Evolutionary conservation across 2,329 filamentous ascomycete genomes (phyloP).

Genomic region (Aureobasidium mangrovei): DNA sequence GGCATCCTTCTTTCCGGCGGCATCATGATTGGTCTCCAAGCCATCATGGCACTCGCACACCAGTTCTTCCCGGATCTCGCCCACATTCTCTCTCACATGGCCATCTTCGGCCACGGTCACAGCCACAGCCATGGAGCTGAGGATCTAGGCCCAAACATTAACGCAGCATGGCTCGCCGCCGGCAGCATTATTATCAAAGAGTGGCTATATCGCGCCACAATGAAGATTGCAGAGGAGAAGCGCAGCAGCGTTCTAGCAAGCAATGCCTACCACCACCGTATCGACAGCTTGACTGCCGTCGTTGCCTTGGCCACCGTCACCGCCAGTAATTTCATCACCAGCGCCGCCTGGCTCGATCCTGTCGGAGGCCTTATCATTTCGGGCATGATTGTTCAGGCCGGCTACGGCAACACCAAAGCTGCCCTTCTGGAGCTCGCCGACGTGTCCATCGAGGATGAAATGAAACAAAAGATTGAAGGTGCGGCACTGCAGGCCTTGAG

Average conservation of each 20-base stretch:
- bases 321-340: conserved; percentile 75
- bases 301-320: conserved; percentile 85
- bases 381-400: conserved; percentile 84
- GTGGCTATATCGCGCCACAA: conserved; percentile 94
- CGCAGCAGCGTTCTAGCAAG: conserved; percentile 94
- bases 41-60: conserved; percentile 48
- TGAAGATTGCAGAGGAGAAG: conserved; percentile 89
- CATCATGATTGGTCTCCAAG: conserved; percentile 74
- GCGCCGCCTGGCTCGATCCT: conserved; percentile 87
- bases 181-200: conserved; percentile 90
- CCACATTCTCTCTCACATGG: conserved; percentile 34
- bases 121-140: conserved; percentile 50
- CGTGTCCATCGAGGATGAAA: conserved; percentile 74
- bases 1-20: conserved; percentile 83
- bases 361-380: conserved; percentile 90
- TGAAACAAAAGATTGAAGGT: conserved; percentile 62
- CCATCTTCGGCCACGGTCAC: conserved; percentile 47
- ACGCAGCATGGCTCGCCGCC: conserved; percentile 87
- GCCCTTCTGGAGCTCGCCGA: conserved; percentile 88
- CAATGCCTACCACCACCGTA: conserved; percentile 91
- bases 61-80: conserved; percentile 41
- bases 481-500: conserved; percentile 53
- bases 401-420: conserved; percentile 72
- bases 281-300: conserved; percentile 91
- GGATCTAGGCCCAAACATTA: conserved; percentile 67